These are phyloP conservation scores for Aspergillus novofumigatus DNA, from an alignment of 2,329 filamentous ascomycete species.

Conservation along the genomic window DNA sequence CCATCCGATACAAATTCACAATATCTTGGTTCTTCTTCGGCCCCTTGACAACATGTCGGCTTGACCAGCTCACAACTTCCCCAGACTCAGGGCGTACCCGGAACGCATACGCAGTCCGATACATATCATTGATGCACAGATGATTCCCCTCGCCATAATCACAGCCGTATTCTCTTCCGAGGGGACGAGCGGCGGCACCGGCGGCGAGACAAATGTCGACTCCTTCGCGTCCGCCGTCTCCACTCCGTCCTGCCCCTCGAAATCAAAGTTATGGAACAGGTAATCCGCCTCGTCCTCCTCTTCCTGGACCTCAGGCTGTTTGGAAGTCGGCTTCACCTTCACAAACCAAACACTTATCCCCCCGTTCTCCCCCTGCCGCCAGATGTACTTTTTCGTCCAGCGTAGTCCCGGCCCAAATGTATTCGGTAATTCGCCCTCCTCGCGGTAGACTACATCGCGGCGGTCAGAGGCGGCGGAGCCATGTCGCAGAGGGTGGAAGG, in stretches of 20 bases:
- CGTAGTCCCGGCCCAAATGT: slow-evolving; percentile 23
- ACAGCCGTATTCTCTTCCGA: slow-evolving; percentile 21
- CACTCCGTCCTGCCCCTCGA: slow-evolving; percentile 13
- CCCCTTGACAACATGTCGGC: slow-evolving; percentile 42
- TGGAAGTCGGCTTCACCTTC: slow-evolving; percentile 23
- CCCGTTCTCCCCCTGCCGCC: slow-evolving; percentile 30
- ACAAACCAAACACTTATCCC: slow-evolving; percentile 44
- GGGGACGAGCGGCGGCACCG: slow-evolving; percentile 17
- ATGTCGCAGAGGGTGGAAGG: slow-evolving; percentile 27
- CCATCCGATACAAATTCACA: slow-evolving; percentile 34
- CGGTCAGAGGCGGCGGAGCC: slow-evolving; percentile 3
- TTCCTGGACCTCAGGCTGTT: slow-evolving; percentile 5
- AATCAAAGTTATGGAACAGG: slow-evolving; percentile 42
- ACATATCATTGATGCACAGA: slow-evolving; percentile 45
- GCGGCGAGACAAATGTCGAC: slow-evolving; percentile 21
- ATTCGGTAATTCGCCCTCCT: slow-evolving; percentile 40
- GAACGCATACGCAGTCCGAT: slow-evolving; percentile 43
- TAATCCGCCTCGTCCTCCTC: slow-evolving; percentile 37
- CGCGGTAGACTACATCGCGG: slow-evolving; percentile 37
- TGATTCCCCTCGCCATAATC: slow-evolving; percentile 39
- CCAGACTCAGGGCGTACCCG: slow-evolving; percentile 27
- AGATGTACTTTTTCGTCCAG: slow-evolving; percentile 44
- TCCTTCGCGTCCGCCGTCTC: background rate
- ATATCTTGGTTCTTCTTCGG: slow-evolving; percentile 46
- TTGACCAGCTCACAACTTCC: slow-evolving; percentile 39